Evolutionary conservation across 495 filamentous ascomycete genomes (phyloP), one percentile per base, ranked within the genome.

Genomic region (Letharia lupina): DNA sequence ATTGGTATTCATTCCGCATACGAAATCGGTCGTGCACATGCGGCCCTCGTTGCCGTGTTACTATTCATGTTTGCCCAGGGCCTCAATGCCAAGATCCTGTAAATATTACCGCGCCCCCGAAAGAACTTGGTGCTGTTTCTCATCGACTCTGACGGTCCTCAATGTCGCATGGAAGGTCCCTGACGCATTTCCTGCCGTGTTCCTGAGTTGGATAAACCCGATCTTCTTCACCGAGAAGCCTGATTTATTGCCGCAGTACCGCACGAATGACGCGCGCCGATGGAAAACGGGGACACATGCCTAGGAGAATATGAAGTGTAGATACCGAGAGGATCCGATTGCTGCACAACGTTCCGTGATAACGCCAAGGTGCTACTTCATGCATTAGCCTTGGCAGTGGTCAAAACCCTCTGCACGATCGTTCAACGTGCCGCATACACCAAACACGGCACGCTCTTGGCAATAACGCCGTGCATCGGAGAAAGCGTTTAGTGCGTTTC

Each of bases 371-470:
- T 35, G 5, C 54, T 20, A 33, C 23, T 31, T 3, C 5, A 16
- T 54, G 50, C 12, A 33, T 33, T 54, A 54, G 33, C 33, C 54
- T 57, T 20, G n/a, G 54, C 15, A 20, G 10, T n/a, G 4, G 33
- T 57, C 10, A 7, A 15, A 20, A 8, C 10, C n/a, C 1, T 37
- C 16, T 37, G 33, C 33, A 35, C 11, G 11, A 31, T 54, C 4
- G 28, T 16, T 54, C 28, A 33, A 28, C 1, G 13, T 9, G 54
- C 33, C 54, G 54, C 54, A 57, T 37, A 20, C 54, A 31, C 13
- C 50, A 33, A 16, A 54, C 48, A 57, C 54, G 54, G 54, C 54
- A 57, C 33, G 33, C 5, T 57, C 54, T 37, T 57, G 54, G 54
- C 33, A n/a, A 57, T 5, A 20, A 37, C 33, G 33, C 54, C 54